phyloP scores from a whole-genome alignment of 2,329 filamentous ascomycete species.

The Leptographium procerum region DNA sequence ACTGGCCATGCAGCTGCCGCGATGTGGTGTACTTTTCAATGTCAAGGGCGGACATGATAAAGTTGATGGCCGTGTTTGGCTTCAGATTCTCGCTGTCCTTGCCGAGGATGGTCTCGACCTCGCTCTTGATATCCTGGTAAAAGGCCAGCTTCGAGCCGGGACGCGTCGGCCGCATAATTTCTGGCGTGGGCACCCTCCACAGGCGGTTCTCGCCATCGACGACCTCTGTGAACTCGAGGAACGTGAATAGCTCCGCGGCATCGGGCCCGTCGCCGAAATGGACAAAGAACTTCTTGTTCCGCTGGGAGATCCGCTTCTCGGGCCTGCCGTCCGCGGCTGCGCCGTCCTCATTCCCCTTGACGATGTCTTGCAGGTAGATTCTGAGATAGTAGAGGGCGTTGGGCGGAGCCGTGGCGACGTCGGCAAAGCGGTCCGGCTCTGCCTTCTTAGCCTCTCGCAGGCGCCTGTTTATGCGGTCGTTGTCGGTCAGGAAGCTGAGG shows the following conservation, averaged over 20 bases:
- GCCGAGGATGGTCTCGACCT: constrained; percentile 30
- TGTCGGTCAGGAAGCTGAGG: constrained; percentile 33
- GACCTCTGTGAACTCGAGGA: constrained; percentile 36
- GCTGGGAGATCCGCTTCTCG: constrained; percentile 34
- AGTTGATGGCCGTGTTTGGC: constrained; percentile 18
- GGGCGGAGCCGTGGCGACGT: constrained; percentile 27
- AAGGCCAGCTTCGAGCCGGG: constrained; percentile 33
- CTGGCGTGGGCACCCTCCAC: constrained; percentile 24
- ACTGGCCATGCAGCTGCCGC: background rate
- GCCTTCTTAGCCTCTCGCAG: constrained; percentile 26
- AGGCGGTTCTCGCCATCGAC: constrained; percentile 27
- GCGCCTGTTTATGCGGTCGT: constrained; percentile 29
- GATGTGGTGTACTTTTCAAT: constrained; percentile 8
- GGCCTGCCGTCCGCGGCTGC: constrained; percentile 14
- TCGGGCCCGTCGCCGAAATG: constrained; percentile 35
- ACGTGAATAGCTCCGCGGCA: constrained; percentile 35
- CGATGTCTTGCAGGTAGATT: constrained; percentile 39
- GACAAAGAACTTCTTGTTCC: constrained; percentile 45
- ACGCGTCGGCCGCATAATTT: constrained; percentile 25
- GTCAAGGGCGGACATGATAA: constrained; percentile 11
- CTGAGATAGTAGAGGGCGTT: constrained; percentile 34
- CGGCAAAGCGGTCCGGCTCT: constrained; percentile 37
- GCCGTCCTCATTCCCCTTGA: constrained; percentile 24
- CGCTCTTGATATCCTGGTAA: constrained; percentile 36
- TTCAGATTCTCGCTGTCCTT: constrained; percentile 9